Base-by-base conservation (phyloP, 495 filamentous ascomycete genomes). In the Aspergillus campestris region DNA sequence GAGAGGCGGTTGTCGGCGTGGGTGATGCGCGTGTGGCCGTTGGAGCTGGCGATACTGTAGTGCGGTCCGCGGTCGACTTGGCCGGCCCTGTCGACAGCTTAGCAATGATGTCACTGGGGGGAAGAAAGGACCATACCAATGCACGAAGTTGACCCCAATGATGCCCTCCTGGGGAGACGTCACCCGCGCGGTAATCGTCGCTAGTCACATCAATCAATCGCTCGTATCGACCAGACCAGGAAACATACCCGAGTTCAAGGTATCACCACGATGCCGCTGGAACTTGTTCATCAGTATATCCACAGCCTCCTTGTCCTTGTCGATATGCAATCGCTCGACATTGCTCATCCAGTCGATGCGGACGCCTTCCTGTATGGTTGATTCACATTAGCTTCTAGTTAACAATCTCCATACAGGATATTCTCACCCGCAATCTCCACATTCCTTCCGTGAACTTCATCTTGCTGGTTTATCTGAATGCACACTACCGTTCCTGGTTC, bases 121-220 rank as follows among this genome's bases (percentile, higher is more conserved):
- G 36, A 32, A 24, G 10, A 30, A 12, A 35, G 13, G 13, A 33
- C 73, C 79, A 34, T 67, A 71, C 78, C 82, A 86, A 53, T 88
- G 82, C 0, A 78, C 78, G 7, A 77, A 67, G 43, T 81, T 80
- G 36, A 82, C 69, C 6, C 79, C 78, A 42, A 83, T 73, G 12
- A 80, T 69, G 38, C 80, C 80, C 38, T 80, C 78, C 34, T 71
- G 64, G 13, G 67, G 71, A n/a, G 77, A 73, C 55, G 79, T 83
- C 13, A 58, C 45, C 42, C 48, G 44, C 11, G 60, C 58, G 47
- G 64, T 60, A 39, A 66, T 52, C 14, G 55, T 53, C 9, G 61
- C 51, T 60, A 42, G 33, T 12, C 3, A 15, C 42, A 15, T 31
- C n/a, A 43, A 33, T 40, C 5, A 36, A 29, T 24, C 18, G 27